Conservation (phyloP, 164 flowering plant species). For the Malania oleifera region DNA sequence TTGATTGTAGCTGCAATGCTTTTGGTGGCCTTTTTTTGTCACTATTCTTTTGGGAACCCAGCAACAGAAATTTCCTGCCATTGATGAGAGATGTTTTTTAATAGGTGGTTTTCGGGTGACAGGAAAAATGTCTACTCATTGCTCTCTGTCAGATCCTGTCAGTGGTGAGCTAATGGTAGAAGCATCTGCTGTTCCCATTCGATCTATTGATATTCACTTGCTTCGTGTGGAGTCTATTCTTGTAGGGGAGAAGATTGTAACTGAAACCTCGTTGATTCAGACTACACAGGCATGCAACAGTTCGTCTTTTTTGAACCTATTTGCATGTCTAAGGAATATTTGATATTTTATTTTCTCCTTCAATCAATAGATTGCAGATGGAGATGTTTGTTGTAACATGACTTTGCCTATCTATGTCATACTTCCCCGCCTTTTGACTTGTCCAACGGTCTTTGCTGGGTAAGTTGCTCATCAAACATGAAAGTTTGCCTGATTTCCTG, state of each 20-base stretch:
- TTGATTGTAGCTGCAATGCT: background rate
- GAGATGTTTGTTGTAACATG: constrained; percentile 70
- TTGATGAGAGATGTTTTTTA: constrained; percentile 10
- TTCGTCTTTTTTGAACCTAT: background rate
- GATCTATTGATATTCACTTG: constrained; percentile 78
- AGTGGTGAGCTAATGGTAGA: constrained; percentile 78
- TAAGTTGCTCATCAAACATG: constrained; percentile 35
- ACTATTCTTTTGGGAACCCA: background rate
- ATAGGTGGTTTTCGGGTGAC: constrained; percentile 78
- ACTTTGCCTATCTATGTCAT: constrained; percentile 76
- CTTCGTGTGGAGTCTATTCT: constrained; percentile 77
- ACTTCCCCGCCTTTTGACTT: constrained; percentile 90
- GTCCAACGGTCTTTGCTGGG: constrained; percentile 86
- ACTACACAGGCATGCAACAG: constrained; percentile 66
- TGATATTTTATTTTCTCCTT: background rate
- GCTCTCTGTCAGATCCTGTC: constrained; percentile 62
- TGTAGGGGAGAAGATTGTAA: constrained; percentile 66
- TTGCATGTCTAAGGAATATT: background rate
- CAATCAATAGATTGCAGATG: constrained; percentile 75
- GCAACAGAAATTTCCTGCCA: background rate
- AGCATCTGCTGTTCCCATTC: constrained; percentile 72
- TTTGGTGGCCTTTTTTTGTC: constrained; percentile 2
- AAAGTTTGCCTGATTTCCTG: no score
- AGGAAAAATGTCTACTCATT: constrained; percentile 68
- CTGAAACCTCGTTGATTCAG: constrained; percentile 76